Evolutionary conservation across 495 filamentous ascomycete species (phyloP), one percentile per base, ranked within the genome.

Genomic region (Tuber umbilicatum): DNA sequence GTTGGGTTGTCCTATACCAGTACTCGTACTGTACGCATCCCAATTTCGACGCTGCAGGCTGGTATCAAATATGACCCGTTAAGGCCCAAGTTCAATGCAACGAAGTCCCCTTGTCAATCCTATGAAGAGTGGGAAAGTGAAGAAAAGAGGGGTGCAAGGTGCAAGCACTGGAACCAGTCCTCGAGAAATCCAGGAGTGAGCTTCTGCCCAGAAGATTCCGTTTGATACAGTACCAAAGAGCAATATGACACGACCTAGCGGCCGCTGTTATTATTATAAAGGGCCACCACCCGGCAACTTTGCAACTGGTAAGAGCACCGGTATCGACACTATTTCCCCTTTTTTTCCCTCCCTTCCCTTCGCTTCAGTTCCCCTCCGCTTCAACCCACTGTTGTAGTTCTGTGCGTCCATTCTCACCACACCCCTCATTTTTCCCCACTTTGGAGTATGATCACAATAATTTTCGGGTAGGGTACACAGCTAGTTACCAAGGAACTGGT

Each of bases 1-100:
- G 55, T 64, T 64, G 55, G 55, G 55, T 27, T 64, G 55, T 31
- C 55, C 55, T 35, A 12, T 64, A 64, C 55, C 14, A 31, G 55
- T 64, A 64, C 55, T 3, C 16, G 55, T 5, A 31, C 55, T 31
- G 55, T 31, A 64, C 55, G 55, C 27, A 19, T 64, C 55, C 55
- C 55, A 64, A 64, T 27, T 7, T 10, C 27, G 27, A 31, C 55
- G 55, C 55, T 64, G 55, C 55, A 35, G 55, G 55, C 55, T 35
- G 55, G 55, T 64, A 64, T 64, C 55, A 64, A 64, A 64, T 64
- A 64, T 64, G 55, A 64, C 55, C 27, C 55, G 27, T 64, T 64
- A 31, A 35, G 50, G 27, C 55, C 55, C 55, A 64, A 16, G 27
- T 27, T 12, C 27, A 4, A 64, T 17, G 50, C 50, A 60, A 64